Evolutionary conservation across 495 filamentous ascomycete species (phyloP).

Genomic region (Penicillium paxilli): DNA sequence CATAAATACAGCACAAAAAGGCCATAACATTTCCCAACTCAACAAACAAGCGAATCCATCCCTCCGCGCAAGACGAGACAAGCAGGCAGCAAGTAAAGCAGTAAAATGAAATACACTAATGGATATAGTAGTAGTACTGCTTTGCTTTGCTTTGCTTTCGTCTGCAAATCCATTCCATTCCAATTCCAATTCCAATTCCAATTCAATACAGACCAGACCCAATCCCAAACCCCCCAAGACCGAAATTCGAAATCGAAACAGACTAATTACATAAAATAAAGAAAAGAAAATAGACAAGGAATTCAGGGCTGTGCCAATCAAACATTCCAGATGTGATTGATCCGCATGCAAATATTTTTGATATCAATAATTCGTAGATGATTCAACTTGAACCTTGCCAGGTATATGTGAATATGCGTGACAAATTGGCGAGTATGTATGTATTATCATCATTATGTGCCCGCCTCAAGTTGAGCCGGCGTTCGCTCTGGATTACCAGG

Average conservation of each 20-base stretch:
- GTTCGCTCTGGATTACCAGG: slow-evolving; percentile 16
- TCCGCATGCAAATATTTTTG: slow-evolving; percentile 6
- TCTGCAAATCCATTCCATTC: background rate
- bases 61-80: too few relatives aligned
- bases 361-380: slow-evolving; percentile 3
- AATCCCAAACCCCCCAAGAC: too few relatives aligned
- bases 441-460: slow-evolving; percentile 14
- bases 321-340: slow-evolving; percentile 40
- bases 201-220: too few relatives aligned
- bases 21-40: too few relatives aligned
- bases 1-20: too few relatives aligned
- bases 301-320: slow-evolving; percentile 7
- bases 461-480: slow-evolving; percentile 37
- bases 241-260: background rate
- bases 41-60: too few relatives aligned
- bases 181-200: too few relatives aligned
- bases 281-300: slow-evolving; percentile 22
- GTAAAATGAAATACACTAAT: too few relatives aligned
- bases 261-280: slow-evolving; percentile 21
- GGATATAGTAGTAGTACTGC: too few relatives aligned
- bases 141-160: background rate
- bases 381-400: background rate
- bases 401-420: too few relatives aligned
- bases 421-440: too few relatives aligned
- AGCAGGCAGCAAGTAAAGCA: too few relatives aligned